Conservation (phyloP, 352 stramenopile species). For the Globisporangium splendens region DNA sequence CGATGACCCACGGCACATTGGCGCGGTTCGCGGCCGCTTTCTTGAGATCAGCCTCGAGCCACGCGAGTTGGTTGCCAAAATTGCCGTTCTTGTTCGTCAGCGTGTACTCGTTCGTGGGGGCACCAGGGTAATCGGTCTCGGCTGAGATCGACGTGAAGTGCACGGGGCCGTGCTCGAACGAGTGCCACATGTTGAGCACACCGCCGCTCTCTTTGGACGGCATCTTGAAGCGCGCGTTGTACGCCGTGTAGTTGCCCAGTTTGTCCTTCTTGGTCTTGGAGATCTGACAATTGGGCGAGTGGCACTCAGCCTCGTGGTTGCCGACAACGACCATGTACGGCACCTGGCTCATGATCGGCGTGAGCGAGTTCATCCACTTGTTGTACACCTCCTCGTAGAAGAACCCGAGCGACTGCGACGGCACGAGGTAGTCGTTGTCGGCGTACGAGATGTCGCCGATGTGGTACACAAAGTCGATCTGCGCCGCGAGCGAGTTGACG, state of each 20-base stretch:
- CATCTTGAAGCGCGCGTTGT: constrained; percentile 86
- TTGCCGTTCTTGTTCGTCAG: constrained; percentile 29
- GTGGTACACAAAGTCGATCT: constrained; percentile 66
- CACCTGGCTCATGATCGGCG: constrained; percentile 41
- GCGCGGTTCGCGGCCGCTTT: constrained; percentile 38
- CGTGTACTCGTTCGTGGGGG: constrained; percentile 38
- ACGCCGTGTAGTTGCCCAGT: constrained; percentile 81
- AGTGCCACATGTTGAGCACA: constrained; percentile 85
- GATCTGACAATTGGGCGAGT: constrained; percentile 57
- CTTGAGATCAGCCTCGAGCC: constrained; percentile 48
- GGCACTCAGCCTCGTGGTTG: constrained; percentile 89
- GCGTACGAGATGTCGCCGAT: constrained; percentile 67
- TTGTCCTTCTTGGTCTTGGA: constrained; percentile 43
- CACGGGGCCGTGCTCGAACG: constrained; percentile 78
- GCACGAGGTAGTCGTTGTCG: constrained; percentile 24
- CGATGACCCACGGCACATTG: constrained; percentile 47
- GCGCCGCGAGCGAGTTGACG: constrained; percentile 31
- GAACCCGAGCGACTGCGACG: constrained; percentile 42
- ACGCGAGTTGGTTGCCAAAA: constrained; percentile 50
- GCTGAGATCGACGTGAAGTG: constrained; percentile 61
- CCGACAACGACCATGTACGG: constrained; percentile 85
- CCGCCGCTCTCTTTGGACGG: constrained; percentile 58
- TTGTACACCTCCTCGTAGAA: constrained; percentile 89
- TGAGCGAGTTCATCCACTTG: constrained; percentile 74
- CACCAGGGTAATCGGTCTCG: constrained; percentile 20